Conservation (phyloP, 345 rosid genomes). For the Aquilaria sinensis region DNA sequence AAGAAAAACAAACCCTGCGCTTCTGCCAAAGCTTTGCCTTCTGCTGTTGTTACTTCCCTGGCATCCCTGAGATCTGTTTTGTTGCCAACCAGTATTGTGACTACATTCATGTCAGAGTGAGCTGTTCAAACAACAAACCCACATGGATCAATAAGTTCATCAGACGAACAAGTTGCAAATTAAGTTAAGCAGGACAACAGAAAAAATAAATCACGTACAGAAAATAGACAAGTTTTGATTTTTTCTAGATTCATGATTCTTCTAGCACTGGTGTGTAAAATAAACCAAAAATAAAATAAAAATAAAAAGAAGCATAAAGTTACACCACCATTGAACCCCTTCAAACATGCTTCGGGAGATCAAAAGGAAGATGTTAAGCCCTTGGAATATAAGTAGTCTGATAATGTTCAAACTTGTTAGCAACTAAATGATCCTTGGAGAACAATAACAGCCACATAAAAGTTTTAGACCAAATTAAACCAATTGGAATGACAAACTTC, state of each 20-base stretch:
- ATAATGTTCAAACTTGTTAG: too few species aligned
- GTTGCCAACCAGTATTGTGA: constrained; percentile 88
- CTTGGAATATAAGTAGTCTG: too few species aligned
- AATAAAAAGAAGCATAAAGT: neutral
- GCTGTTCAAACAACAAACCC: constrained; percentile 46
- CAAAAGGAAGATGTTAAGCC: neutral
- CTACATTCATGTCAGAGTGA: constrained; percentile 97
- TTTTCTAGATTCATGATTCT: too few species aligned
- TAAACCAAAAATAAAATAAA: neutral
- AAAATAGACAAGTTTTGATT: too few species aligned
- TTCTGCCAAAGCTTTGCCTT: constrained; percentile 88
- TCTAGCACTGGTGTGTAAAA: neutral
- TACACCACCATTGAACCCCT: neutral
- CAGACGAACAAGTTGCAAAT: neutral
- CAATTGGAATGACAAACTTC: too few species aligned
- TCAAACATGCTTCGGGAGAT: too few species aligned
- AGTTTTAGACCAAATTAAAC: neutral
- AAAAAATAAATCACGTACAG: neutral
- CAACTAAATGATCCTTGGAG: too few species aligned
- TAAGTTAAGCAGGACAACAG: neutral
- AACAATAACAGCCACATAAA: neutral
- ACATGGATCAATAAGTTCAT: constrained; percentile 8
- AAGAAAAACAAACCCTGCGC: constrained; percentile 85
- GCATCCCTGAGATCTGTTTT: constrained; percentile 88
- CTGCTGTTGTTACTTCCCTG: constrained; percentile 79